Percentiles rank a stretch among this genome's conserved stretches.
Conservation (phyloP, 2,329 filamentous ascomycete species). For the Gliomastix tumulicola region DNA sequence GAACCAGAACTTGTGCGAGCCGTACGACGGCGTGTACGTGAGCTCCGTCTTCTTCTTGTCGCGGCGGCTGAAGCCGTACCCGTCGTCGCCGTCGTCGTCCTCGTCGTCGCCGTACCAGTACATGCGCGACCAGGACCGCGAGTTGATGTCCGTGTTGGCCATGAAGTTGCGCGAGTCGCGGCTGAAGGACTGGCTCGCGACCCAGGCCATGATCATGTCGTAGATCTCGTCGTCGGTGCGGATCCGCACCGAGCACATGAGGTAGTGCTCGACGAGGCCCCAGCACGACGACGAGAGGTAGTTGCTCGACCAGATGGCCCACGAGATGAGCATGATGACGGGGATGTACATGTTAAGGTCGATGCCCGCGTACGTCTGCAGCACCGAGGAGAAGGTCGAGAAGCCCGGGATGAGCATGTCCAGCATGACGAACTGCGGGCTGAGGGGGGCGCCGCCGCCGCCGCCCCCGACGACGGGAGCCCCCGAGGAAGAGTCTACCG, state of each 20-base stretch:
- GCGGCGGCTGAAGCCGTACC: constrained; percentile 12
- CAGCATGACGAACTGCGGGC: constrained; percentile 38
- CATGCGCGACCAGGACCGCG: constrained; percentile 40
- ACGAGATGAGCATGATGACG: constrained; percentile 41
- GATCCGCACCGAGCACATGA: constrained; percentile 61
- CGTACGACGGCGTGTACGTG: constrained; percentile 60
- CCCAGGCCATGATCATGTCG: constrained; percentile 66
- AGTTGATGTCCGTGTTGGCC: constrained; percentile 55
- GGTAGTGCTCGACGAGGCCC: constrained; percentile 40
- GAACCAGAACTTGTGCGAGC: constrained; percentile 64
- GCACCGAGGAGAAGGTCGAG: constrained; percentile 44
- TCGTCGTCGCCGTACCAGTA: constrained; percentile 37
- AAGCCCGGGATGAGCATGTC: constrained; percentile 63
- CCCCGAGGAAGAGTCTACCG: no score
- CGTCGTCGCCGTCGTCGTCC: constrained; percentile 25
- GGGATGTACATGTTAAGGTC: constrained; percentile 59
- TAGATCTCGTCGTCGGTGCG: constrained; percentile 66
- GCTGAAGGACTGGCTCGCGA: constrained; percentile 55
- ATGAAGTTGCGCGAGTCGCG: constrained; percentile 54
- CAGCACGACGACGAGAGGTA: constrained; percentile 44
- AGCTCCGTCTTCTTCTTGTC: constrained; percentile 38
- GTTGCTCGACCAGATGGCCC: constrained; percentile 41
- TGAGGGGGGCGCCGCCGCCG: no score
- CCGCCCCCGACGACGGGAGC: no score
- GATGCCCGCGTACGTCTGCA: constrained; percentile 51